Conservation (phyloP, 306 rosid genomes). For the Cicer pinnatifidum region DNA sequence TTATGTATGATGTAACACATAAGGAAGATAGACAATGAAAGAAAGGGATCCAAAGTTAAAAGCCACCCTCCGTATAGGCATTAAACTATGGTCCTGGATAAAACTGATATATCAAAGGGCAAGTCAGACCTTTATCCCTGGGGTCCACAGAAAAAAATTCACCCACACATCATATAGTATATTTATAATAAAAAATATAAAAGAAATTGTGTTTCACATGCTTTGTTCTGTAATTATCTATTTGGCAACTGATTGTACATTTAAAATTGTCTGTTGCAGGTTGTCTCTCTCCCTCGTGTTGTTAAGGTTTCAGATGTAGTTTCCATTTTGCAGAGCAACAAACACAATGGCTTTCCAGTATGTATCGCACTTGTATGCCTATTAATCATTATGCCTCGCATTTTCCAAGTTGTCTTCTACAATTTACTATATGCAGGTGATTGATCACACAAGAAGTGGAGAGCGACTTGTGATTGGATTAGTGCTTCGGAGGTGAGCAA, state of each 20-base stretch:
- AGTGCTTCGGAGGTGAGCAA: conserved; percentile 83
- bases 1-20: neutral
- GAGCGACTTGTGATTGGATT: conserved; percentile 86
- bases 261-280: conserved; percentile 60
- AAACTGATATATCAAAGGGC: neutral
- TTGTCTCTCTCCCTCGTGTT: conserved; percentile 85
- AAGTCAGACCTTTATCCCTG: neutral
- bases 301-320: conserved; percentile 90
- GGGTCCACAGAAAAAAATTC: neutral
- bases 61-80: conserved; percentile 2
- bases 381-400: conserved; percentile 28
- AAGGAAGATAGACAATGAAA: conserved; percentile 27
- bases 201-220: conserved; percentile 3
- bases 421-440: conserved; percentile 65
- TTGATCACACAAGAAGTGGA: conserved; percentile 89
- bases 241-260: conserved; percentile 39
- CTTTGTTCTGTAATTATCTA: conserved; percentile 36
- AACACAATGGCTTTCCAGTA: conserved; percentile 97
- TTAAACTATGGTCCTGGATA: neutral
- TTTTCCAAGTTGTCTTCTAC: conserved; percentile 44
- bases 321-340: conserved; percentile 80
- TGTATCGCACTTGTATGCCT: conserved; percentile 47
- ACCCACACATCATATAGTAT: neutral
- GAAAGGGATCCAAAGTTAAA: conserved; percentile 9
- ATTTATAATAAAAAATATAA: neutral